Percentiles rank a stretch among this genome's conserved stretches.
Conservation (phyloP, 768 basidiomycete genomes). For the Leccinum subgranulosum region DNA sequence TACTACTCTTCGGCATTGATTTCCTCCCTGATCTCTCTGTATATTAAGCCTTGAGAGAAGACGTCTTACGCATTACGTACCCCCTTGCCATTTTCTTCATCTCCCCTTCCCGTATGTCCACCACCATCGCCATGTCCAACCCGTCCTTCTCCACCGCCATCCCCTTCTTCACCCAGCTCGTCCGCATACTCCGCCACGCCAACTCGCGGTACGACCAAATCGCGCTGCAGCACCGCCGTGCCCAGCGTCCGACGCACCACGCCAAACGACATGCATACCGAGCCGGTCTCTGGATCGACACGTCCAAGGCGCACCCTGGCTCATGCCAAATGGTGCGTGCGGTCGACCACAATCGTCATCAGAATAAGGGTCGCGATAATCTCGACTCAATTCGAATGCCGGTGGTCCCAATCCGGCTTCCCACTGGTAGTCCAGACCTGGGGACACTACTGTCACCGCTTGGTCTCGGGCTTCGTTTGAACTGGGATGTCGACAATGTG, state of each 20-base stretch:
- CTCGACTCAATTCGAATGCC: not conserved
- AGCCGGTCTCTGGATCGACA: conserved; percentile 46
- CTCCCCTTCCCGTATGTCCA: not conserved
- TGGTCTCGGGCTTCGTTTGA: not conserved
- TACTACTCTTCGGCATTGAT: not conserved
- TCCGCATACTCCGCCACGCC: conserved; percentile 39
- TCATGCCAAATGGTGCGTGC: not conserved
- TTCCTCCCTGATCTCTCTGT: not conserved
- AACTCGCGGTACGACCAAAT: conserved; percentile 41
- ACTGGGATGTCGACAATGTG: not conserved
- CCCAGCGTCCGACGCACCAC: conserved; percentile 38
- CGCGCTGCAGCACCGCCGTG: conserved; percentile 37
- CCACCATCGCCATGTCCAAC: not conserved
- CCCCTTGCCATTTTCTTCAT: not conserved
- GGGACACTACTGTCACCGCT: conserved; percentile 1
- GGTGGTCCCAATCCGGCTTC: not conserved
- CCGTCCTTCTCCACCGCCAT: conserved; percentile 24
- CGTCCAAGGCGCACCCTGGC: conserved; percentile 31
- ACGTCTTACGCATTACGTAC: not conserved
- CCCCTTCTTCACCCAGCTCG: conserved; percentile 33
- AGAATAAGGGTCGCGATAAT: not conserved
- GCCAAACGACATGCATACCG: conserved; percentile 46
- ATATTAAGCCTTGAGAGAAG: not conserved
- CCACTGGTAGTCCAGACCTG: not conserved
- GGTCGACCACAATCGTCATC: not conserved